Evolutionary conservation across 2,329 filamentous ascomycete genomes (phyloP), one percentile per base, ranked within the genome.

Genomic region (Onygenales sp.): DNA sequence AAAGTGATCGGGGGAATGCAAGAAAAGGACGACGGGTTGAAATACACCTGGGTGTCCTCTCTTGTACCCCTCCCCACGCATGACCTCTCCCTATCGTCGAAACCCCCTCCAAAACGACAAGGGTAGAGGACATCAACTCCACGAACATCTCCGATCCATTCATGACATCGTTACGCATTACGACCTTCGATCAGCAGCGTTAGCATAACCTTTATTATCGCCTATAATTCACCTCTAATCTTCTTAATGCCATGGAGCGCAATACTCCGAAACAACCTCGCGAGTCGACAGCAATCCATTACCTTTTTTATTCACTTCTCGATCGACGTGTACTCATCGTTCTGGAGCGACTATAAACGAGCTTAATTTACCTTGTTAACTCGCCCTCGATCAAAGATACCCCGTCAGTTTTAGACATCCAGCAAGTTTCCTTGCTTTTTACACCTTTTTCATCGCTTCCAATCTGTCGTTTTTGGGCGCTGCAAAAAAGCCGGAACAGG

Each of bases 1-100:
- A 53, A 72, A 71, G 61, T 71, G 68, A 57, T 55, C 46, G 27
- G 52, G 52, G 39, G 27, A 54, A 50, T 31, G 14, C 13, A 9
- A 32, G 21, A 31, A 43, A 27, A 43, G n/a, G 38, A n/a, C 11
- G 33, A 35, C 27, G 31, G 33, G 50, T 38, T 45, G 50, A 44
- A 44, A 45, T 38, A 46, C 35, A 17, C 43, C 21, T 47, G 5
- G 21, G 42, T 17, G 21, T n/a, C 21, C 35, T 45, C 52, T 32
- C 17, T n/a, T 8, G 21, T 51, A 32, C 41, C 17, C 43, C 44
- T n/a, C 21, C 42, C 43, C 33, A 42, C 31, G 36, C 51, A 6
- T 39, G 3, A 39, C 44, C 33, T 44, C n/a, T 10, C 42, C 38
- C n/a, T 17, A 35, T 48, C 6, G 39, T 48, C n/a, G 35, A 27